Evolutionary conservation across 257 asterid species (phyloP).

Genomic region (Lithospermum erythrorhizon): DNA sequence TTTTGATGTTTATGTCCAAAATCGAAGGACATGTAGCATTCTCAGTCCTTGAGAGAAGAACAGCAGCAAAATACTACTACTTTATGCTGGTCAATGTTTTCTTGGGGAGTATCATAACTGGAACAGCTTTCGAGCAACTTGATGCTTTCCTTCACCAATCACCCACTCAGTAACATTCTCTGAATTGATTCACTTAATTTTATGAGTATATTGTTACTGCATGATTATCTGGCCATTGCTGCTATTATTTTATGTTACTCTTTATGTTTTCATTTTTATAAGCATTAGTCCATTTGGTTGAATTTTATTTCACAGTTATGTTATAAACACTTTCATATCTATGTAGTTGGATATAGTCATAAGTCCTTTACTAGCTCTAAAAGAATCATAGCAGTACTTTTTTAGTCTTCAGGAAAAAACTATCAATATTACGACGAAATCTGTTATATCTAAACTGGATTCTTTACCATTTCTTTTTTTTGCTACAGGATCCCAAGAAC

Average conservation of each 20-base stretch:
- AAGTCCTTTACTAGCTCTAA: too few species aligned
- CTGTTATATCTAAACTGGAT: not conserved
- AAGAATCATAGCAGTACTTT: not conserved
- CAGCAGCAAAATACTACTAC: constrained; percentile 91
- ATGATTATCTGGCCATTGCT: too few species aligned
- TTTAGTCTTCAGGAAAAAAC: not conserved
- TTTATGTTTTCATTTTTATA: too few species aligned
- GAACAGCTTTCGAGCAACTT: constrained; percentile 97
- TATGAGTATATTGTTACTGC: not conserved
- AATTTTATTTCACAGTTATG: too few species aligned
- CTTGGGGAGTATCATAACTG: constrained; percentile 86
- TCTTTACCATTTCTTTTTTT: constrained; percentile 3
- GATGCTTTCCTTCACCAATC: constrained; percentile 83
- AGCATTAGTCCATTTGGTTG: too few species aligned
- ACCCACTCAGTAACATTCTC: constrained; percentile 57
- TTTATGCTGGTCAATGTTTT: constrained; percentile 93
- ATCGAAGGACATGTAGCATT: constrained; percentile 82
- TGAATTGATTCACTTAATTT: not conserved
- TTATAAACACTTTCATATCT: too few species aligned
- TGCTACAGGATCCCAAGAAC: constrained; percentile 81
- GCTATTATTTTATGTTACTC: too few species aligned
- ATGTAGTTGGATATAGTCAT: too few species aligned
- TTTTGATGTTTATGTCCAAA: constrained; percentile 81
- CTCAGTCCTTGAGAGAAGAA: constrained; percentile 67
- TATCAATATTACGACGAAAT: not conserved